A percentile compares a stretch with the other conserved stretches of the same genome.
Conservation (phyloP, 2,329 filamentous ascomycete species). For the Lecanicillium sp. region DNA sequence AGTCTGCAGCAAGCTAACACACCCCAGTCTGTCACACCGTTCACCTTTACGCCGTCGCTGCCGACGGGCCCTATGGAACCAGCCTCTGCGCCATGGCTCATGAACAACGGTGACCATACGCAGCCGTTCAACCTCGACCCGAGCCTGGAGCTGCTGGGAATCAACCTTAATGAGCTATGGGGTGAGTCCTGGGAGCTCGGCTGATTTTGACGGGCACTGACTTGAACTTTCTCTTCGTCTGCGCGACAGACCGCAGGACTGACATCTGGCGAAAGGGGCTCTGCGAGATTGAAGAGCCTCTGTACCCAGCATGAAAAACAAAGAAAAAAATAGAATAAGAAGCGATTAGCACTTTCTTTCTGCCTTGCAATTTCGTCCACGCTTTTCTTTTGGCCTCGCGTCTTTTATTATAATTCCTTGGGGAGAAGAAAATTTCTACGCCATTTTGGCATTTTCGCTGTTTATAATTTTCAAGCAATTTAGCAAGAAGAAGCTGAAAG, state of each 20-base stretch:
- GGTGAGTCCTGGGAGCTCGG: constrained; percentile 40
- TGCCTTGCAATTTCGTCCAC: too few relatives aligned
- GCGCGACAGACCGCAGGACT: constrained; percentile 4
- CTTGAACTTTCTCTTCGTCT: constrained; percentile 4
- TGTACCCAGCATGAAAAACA: not conserved
- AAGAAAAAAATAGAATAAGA: too few relatives aligned
- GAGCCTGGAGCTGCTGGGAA: constrained; percentile 43
- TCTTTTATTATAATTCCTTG: constrained; percentile 1
- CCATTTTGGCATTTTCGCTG: too few relatives aligned
- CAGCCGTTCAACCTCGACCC: constrained; percentile 43
- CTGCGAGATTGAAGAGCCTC: constrained; percentile 6
- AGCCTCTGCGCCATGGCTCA: constrained; percentile 24
- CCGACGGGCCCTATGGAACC: constrained; percentile 27
- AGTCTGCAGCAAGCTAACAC: constrained; percentile 18
- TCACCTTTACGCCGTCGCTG: constrained; percentile 28
- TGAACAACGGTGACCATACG: constrained; percentile 20
- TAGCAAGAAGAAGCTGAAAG: too few relatives aligned
- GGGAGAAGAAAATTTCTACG: too few relatives aligned
- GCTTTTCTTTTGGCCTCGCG: not conserved
- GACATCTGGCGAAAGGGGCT: constrained; percentile 7
- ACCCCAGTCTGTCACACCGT: constrained; percentile 33
- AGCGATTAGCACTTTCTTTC: not conserved
- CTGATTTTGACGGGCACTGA: constrained; percentile 13
- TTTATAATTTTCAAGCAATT: too few relatives aligned
- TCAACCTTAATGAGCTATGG: constrained; percentile 50